phyloP scores from a whole-genome alignment of 1,284 basidiomycete species.

The Puccinia hordei region DNA sequence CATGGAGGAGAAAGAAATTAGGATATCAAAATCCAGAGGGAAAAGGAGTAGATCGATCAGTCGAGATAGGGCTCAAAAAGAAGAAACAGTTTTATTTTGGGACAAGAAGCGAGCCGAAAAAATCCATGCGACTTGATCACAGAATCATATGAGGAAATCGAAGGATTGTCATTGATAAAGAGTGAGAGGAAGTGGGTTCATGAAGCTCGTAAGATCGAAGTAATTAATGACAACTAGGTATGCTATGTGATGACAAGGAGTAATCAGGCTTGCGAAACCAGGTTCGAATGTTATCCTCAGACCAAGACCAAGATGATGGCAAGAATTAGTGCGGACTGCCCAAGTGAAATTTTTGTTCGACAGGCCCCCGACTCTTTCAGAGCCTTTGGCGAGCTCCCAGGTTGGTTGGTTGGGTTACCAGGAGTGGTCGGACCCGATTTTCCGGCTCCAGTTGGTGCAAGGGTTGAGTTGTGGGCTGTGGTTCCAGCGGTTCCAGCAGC shows the following conservation, averaged over 20 bases:
- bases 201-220: no score
- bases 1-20: not conserved
- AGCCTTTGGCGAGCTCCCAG: not conserved
- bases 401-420: not conserved
- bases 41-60: not conserved
- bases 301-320: not conserved
- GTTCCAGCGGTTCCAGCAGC: not conserved
- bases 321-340: not conserved
- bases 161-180: not conserved
- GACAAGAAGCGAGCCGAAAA: not conserved
- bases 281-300: not conserved
- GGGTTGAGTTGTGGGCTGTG: not conserved
- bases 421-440: not conserved
- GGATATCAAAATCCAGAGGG: not conserved
- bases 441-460: not conserved
- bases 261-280: not conserved
- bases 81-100: not conserved
- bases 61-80: not conserved
- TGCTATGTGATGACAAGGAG: not conserved
- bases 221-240: not conserved
- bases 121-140: not conserved
- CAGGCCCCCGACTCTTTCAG: not conserved
- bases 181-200: no score
- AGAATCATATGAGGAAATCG: not conserved
- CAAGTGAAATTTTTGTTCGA: not conserved